Evolutionary conservation across 164 flowering plant genomes (phyloP), one percentile per base, ranked within the genome.

Genomic region (Platanus orientalis): DNA sequence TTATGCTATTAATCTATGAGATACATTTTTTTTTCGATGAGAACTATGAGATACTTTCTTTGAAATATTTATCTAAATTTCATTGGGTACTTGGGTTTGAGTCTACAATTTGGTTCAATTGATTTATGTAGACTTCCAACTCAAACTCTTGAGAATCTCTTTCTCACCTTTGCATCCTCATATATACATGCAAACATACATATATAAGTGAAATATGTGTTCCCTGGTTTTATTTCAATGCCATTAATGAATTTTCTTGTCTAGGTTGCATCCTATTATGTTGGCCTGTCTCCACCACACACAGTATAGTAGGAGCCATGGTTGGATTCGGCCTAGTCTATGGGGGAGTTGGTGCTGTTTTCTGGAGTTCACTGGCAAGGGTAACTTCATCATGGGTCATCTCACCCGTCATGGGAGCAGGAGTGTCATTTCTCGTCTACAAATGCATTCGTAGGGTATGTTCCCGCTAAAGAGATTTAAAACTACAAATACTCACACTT

Each of bases 231-330:
- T 34, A 40, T 17, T 57, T 10, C 44, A 44, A 42, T 57, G 34
- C 3, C 28, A 9, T 61, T 30, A 34, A 57, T 30, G 24, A 34
- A 10, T 60, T 47, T 21, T 68, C 28, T 44, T 58, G 25, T 55
- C 61, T 83, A 94, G 97, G 90, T 91, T 56, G 96, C 97, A 57
- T 94, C 99, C 4, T 94, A 77, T 61, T 94, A 75, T 61, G 99
- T 30, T 91, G 83, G 99, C 97, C 99, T 28, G 99, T 95, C 61
- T 95, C 99, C 23, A 95, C 99, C 20, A 95, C 99, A 21, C 99
- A 95, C 71, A 91, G 97, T 63, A 95, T 95, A 58, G 92, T 95
- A 34, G 99, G 97, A 75, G 83, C 97, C n/a, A 95, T 95, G 99
- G 97, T 95, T 52, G 97, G 99, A 56, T 95, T 95, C 73, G 99